These are phyloP conservation scores for Ilyonectria sp. DNA, from an alignment of 2,329 filamentous ascomycete species.

Conservation along the genomic window DNA sequence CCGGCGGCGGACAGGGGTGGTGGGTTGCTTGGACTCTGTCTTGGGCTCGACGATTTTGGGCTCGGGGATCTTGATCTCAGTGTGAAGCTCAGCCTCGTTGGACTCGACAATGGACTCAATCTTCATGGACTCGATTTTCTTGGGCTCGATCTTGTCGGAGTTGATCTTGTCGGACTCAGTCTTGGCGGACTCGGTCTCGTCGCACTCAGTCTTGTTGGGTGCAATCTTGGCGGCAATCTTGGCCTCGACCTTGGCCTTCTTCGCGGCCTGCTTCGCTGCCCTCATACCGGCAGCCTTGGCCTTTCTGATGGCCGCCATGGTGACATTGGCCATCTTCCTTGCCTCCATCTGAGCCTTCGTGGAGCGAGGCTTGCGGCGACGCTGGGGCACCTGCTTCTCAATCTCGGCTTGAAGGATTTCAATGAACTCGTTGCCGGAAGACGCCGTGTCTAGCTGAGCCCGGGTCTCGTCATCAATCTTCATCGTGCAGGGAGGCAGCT, in stretches of 20 bases:
- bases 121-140: background rate
- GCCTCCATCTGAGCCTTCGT: background rate
- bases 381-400: slow-evolving; percentile 31
- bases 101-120: background rate
- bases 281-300: slow-evolving; percentile 18
- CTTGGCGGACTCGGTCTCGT: background rate
- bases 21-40: too few species aligned
- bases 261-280: background rate
- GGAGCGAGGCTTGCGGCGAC: slow-evolving; percentile 6
- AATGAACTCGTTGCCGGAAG: slow-evolving; percentile 32
- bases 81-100: background rate
- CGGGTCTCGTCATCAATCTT: slow-evolving; percentile 20
- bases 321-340: background rate
- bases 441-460: slow-evolving; percentile 22
- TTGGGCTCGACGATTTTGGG: background rate
- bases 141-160: background rate
- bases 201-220: slow-evolving; percentile 3
- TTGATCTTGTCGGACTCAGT: background rate
- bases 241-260: slow-evolving; percentile 26
- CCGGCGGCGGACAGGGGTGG: too few species aligned
- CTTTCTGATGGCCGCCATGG: slow-evolving; percentile 21
- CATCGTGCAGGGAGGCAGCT: slow-evolving; percentile 27
- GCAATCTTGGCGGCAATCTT: slow-evolving; percentile 20
- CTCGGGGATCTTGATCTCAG: background rate
- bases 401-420: slow-evolving; percentile 27